A percentile compares a stretch with the other conserved stretches of the same genome.
These are phyloP conservation scores for Colletotrichum ledebouriae DNA, from an alignment of 2,329 filamentous ascomycete species.

Conservation along the genomic window DNA sequence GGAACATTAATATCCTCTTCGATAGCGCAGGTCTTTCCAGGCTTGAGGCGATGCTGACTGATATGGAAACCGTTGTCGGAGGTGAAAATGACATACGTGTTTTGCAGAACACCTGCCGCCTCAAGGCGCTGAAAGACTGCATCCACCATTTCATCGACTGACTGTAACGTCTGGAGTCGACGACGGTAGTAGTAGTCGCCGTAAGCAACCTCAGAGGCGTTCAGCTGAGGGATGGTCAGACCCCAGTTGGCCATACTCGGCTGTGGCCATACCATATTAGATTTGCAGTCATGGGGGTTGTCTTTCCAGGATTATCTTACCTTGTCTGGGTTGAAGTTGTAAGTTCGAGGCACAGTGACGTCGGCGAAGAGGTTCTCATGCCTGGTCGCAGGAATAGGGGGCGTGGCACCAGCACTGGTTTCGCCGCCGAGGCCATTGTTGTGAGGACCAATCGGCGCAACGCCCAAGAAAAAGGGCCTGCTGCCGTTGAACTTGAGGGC, in stretches of 20 bases:
- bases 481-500: slow-evolving; percentile 62
- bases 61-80: slow-evolving; percentile 74
- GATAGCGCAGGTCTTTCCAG: slow-evolving; percentile 70
- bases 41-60: slow-evolving; percentile 69
- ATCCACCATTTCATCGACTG: slow-evolving; percentile 68
- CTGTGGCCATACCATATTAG: slow-evolving; percentile 34
- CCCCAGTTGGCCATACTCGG: slow-evolving; percentile 63
- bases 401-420: slow-evolving; percentile 42
- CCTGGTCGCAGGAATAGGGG: slow-evolving; percentile 70
- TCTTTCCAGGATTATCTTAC: slow-evolving; percentile 48
- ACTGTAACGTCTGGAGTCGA: slow-evolving; percentile 65
- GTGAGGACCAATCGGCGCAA: slow-evolving; percentile 78
- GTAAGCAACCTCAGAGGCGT: slow-evolving; percentile 57
- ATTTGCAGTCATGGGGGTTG: not conserved
- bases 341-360: slow-evolving; percentile 70
- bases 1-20: slow-evolving; percentile 73
- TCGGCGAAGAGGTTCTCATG: slow-evolving; percentile 74
- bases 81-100: slow-evolving; percentile 71
- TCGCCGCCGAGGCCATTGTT: slow-evolving; percentile 56
- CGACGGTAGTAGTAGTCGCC: slow-evolving; percentile 66
- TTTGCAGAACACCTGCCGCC: slow-evolving; percentile 70
- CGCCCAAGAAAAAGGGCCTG: slow-evolving; percentile 75
- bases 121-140: slow-evolving; percentile 58
- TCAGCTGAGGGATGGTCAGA: slow-evolving; percentile 55
- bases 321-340: slow-evolving; percentile 75